Percentiles rank a stretch among this genome's conserved stretches.
phyloP scores from a whole-genome alignment of 1,284 basidiomycete species.

The Irpex lacteus region DNA sequence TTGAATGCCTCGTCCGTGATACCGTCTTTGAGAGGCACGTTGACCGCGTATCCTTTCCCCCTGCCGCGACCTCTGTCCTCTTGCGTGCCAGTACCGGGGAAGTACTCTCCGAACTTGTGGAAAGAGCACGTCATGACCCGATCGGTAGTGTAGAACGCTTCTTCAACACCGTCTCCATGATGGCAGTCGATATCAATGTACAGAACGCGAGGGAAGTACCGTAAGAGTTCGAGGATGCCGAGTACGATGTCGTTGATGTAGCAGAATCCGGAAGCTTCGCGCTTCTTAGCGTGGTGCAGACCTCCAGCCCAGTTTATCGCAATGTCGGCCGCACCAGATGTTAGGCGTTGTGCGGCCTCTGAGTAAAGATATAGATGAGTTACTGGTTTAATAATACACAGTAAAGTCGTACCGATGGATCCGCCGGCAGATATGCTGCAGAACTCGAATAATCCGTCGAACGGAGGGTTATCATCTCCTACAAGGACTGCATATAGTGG shows the following conservation, averaged over 20 bases:
- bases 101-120: conserved; percentile 97
- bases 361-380: background rate
- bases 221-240: conserved; percentile 84
- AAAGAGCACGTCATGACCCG: conserved; percentile 96
- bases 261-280: conserved; percentile 95
- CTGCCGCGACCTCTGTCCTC: conserved; percentile 84
- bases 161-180: conserved; percentile 98
- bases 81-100: conserved; percentile 90
- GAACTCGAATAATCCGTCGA: conserved; percentile 96
- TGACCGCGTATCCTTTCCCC: conserved; percentile 90
- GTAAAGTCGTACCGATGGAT: conserved; percentile 61
- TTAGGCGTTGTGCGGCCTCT: conserved; percentile 84
- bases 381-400: background rate
- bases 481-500: conserved; percentile 42
- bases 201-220: conserved; percentile 82
- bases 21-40: conserved; percentile 93
- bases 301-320: conserved; percentile 98
- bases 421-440: conserved; percentile 97
- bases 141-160: conserved; percentile 98
- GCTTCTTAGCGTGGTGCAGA: conserved; percentile 96
- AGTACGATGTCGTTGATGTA: conserved; percentile 98
- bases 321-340: conserved; percentile 84
- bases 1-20: conserved; percentile 84
- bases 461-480: conserved; percentile 95
- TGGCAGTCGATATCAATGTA: conserved; percentile 99